Conservation (phyloP, 1,284 basidiomycete genomes). For the Puccinia novopanici region DNA sequence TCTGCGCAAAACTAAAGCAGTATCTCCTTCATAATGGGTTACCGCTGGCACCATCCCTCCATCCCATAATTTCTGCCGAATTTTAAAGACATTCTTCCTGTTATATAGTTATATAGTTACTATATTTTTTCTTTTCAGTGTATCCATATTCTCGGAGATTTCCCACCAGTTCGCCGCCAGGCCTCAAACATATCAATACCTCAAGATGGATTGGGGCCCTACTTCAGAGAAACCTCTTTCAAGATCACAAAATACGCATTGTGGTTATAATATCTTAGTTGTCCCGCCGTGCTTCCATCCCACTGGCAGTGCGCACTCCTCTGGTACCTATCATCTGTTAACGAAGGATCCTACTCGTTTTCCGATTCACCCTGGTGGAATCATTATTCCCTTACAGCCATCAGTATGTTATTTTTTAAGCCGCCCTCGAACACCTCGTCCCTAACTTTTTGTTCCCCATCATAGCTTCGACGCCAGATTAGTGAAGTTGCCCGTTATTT, state of each 20-base stretch:
- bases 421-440: background rate
- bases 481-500: constrained; percentile 1
- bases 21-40: background rate
- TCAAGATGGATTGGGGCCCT: background rate
- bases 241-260: background rate
- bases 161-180: background rate
- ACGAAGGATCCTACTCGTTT: background rate
- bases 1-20: background rate
- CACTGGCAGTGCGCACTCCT: background rate
- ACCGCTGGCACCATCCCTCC: background rate
- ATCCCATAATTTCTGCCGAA: background rate
- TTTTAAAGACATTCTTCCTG: background rate
- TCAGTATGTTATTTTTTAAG: background rate
- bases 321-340: background rate
- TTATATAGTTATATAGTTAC: background rate
- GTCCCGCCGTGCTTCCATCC: constrained; percentile 5
- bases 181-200: background rate
- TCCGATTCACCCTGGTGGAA: constrained; percentile 19
- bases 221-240: background rate
- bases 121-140: too few relatives aligned
- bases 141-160: background rate
- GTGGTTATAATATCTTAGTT: background rate
- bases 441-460: background rate
- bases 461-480: background rate
- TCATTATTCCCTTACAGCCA: constrained; percentile 5